Evolutionary conservation across 192 early-diverging fungal species (phyloP).

Genomic region (Entomortierella beljakovae): DNA sequence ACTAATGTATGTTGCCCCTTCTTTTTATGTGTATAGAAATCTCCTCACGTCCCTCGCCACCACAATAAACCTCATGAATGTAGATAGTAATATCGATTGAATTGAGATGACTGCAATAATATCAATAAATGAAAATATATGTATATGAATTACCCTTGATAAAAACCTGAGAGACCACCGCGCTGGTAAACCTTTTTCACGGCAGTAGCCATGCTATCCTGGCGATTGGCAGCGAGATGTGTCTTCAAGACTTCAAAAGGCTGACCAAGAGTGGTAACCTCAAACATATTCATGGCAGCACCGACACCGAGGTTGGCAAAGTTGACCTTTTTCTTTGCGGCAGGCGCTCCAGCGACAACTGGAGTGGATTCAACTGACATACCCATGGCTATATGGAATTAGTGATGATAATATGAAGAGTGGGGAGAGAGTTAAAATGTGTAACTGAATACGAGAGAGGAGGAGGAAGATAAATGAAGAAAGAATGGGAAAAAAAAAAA

Average conservation of each 20-base stretch:
- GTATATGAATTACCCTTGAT: slow-evolving; percentile 75
- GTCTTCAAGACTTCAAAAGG: slow-evolving; percentile 98
- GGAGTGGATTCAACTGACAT: slow-evolving; percentile 22
- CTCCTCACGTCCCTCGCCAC: too few species aligned
- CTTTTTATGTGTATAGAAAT: too few species aligned
- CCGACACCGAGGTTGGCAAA: slow-evolving; percentile 90
- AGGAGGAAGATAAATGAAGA: neutral
- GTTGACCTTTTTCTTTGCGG: slow-evolving; percentile 85
- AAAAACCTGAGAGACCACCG: slow-evolving; percentile 93
- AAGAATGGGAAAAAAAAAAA: neutral
- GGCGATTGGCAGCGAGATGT: slow-evolving; percentile 94
- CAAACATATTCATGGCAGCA: slow-evolving; percentile 91
- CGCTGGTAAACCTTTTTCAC: slow-evolving; percentile 83
- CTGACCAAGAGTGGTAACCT: slow-evolving; percentile 92
- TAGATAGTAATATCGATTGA: too few species aligned
- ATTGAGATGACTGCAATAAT: too few species aligned
- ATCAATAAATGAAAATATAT: neutral
- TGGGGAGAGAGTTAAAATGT: neutral
- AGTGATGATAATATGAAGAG: neutral
- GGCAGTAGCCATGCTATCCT: slow-evolving; percentile 79
- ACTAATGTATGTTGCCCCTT: too few species aligned
- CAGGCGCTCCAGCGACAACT: slow-evolving; percentile 4
- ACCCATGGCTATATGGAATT: slow-evolving; percentile 13
- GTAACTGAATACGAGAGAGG: neutral
- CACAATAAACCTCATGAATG: too few species aligned